Evolutionary conservation across 495 filamentous ascomycete genomes (phyloP).

Genomic region (Darksidea phi): DNA sequence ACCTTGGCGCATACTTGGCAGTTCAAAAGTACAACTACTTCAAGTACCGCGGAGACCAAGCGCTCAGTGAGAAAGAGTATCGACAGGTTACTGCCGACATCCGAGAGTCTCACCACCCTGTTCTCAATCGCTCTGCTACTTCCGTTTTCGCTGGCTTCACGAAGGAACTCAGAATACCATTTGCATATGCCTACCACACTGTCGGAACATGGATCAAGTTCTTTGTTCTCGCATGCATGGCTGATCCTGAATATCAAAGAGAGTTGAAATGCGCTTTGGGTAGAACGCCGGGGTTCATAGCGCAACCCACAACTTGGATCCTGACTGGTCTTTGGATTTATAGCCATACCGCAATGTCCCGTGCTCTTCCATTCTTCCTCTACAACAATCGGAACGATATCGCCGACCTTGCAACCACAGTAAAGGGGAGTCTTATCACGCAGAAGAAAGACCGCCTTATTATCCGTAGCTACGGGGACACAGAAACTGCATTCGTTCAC

Average conservation of each 20-base stretch:
- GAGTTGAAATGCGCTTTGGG: constrained; percentile 55
- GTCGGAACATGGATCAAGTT: constrained; percentile 53
- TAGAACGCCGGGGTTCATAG: constrained; percentile 40
- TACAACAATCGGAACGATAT: constrained; percentile 34
- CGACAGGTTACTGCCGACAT: constrained; percentile 32
- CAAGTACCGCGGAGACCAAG: constrained; percentile 22
- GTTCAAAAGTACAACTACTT: constrained; percentile 37
- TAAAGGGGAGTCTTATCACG: constrained; percentile 31
- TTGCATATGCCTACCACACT: constrained; percentile 44
- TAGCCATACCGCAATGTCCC: constrained; percentile 29
- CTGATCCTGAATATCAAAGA: constrained; percentile 60
- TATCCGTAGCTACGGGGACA: constrained; percentile 34
- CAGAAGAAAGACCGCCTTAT: constrained; percentile 33
- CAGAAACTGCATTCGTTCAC: constrained; percentile 35
- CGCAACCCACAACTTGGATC: constrained; percentile 43
- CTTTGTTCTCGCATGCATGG: constrained; percentile 53
- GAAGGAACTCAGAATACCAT: constrained; percentile 14
- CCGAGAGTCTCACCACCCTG: constrained; percentile 24
- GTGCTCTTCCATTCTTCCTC: constrained; percentile 51
- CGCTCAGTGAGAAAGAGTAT: constrained; percentile 25
- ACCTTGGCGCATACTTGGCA: constrained; percentile 37
- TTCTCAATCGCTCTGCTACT: constrained; percentile 24
- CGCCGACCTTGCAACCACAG: constrained; percentile 23
- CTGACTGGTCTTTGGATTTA: constrained; percentile 56
- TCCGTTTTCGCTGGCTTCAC: constrained; percentile 11